phyloP scores from a whole-genome alignment of 352 stramenopile species.

The Globisporangium recalcitrans region DNA sequence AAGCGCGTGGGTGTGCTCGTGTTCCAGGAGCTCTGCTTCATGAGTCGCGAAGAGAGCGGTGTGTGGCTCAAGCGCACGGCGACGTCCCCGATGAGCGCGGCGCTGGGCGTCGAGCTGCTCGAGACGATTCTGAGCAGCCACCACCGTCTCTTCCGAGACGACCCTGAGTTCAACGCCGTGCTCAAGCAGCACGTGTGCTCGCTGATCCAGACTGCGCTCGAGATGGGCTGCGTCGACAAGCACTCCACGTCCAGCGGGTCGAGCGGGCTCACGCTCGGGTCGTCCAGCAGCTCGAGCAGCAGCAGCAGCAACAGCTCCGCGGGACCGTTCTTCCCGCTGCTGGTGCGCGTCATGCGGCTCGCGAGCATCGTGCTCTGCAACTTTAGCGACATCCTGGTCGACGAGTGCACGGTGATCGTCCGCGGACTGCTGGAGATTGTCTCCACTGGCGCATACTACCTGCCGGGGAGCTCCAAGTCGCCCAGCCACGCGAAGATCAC shows the following conservation, averaged over 20 bases:
- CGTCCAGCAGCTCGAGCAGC: constrained; percentile 30
- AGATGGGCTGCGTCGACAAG: constrained; percentile 58
- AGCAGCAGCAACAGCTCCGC: constrained; percentile 25
- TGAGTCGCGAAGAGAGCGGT: constrained; percentile 79
- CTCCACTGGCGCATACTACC: constrained; percentile 66
- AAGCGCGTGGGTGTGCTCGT: constrained; percentile 81
- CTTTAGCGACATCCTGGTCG: constrained; percentile 61
- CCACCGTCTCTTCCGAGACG: constrained; percentile 53
- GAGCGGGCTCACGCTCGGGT: constrained; percentile 22
- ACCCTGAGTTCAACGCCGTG: constrained; percentile 70
- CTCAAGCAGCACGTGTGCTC: constrained; percentile 80
- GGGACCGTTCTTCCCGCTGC: constrained; percentile 66
- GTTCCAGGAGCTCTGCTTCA: constrained; percentile 84
- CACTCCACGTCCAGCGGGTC: constrained; percentile 25
- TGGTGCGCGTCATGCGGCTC: constrained; percentile 81
- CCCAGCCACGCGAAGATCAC: constrained; percentile 47
- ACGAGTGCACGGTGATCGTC: constrained; percentile 64
- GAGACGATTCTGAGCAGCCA: constrained; percentile 72
- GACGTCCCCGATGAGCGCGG: constrained; percentile 70
- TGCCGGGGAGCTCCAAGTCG: constrained; percentile 43
- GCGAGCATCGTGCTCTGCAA: constrained; percentile 69
- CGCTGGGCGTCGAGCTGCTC: constrained; percentile 72
- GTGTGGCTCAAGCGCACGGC: constrained; percentile 81
- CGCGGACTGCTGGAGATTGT: constrained; percentile 70
- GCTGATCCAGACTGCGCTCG: constrained; percentile 63